Base-by-base conservation (phyloP, 495 filamentous ascomycete genomes). In the Hypoxylon fuscum region DNA sequence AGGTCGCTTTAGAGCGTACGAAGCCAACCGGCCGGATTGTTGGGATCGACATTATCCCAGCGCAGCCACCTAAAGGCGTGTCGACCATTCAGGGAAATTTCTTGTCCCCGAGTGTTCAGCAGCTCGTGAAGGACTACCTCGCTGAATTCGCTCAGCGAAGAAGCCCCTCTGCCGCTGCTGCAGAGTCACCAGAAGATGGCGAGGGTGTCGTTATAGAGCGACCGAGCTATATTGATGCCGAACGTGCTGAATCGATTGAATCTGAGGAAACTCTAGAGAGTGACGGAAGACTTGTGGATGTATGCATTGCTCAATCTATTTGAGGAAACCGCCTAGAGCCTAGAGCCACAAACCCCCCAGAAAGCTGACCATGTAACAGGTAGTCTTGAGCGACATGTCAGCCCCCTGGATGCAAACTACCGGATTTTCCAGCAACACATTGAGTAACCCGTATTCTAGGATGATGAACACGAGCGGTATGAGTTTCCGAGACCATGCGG, bases 391-490 rank as follows among this genome's bases (percentile, higher is more conserved):
- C 83, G 95, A 98, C 88, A 98, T 98, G 95, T 98, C 86, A 79
- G 94, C 82, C 79, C 93, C 95, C 90, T 96, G 92, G 92, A 76
- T 82, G 63, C 88, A 90, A 80, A 87, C 84, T 27, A 83, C 83
- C 68, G 89, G 89, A 35, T 92, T 88, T 77, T 88, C 86, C 80
- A 87, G 88, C 77, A 90, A 83, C 76, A 95, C 87, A 79, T 82
- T 97, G 81, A 95, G 87, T 93, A 83, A 92, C 82, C 91, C 93
- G 46, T 93, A 93, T 85, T 72, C 72, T 79, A 98, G 95, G 95
- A 89, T 98, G 92, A 97, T 97, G 92, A 97, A 98, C 76, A 96
- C 93, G 45, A 97, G 90, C 74, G 95, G 95, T 34, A 88, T 92
- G 58, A 72, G 69, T 14, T 92, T 96, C 73, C 85, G 84, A 73